A percentile compares a stretch with the other conserved stretches of the same genome.
These are phyloP conservation scores for Lomentospora prolificans DNA, from an alignment of 2,329 filamentous ascomycete genomes.

Conservation along the genomic window DNA sequence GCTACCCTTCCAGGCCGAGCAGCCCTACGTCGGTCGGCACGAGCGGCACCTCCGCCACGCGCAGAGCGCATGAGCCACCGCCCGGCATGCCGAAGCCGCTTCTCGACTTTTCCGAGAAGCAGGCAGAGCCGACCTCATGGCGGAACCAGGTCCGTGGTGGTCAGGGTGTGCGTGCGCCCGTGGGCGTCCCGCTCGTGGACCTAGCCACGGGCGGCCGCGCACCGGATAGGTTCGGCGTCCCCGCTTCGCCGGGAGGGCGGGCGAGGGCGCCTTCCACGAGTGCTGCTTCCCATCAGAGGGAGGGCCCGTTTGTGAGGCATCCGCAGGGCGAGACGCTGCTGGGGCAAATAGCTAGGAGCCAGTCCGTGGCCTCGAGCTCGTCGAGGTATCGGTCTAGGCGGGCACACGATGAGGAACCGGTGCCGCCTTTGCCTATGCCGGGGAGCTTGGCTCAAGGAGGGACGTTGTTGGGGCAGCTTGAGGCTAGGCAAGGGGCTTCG, in stretches of 20 bases:
- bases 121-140: constrained; percentile 39
- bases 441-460: too few species aligned
- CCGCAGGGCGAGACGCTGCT: constrained; percentile 6
- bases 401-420: neutral
- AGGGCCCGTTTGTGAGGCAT: neutral
- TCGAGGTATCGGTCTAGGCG: neutral
- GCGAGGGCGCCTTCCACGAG: neutral
- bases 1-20: constrained; percentile 9
- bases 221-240: constrained; percentile 1
- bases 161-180: constrained; percentile 29
- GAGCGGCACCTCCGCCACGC: constrained; percentile 13
- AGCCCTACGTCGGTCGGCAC: constrained; percentile 16
- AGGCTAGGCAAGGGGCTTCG: neutral
- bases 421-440: constrained; percentile 5
- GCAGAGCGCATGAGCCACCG: constrained; percentile 16
- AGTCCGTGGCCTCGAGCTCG: constrained; percentile 4
- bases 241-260: neutral
- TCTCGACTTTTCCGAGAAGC: constrained; percentile 55
- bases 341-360: constrained; percentile 2
- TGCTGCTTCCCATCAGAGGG: neutral
- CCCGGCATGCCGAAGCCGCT: constrained; percentile 44
- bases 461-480: constrained; percentile 1
- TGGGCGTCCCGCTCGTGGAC: constrained; percentile 35
- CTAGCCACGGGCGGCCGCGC: constrained; percentile 25
- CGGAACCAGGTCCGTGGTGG: constrained; percentile 42